A percentile compares a stretch with the other conserved stretches of the same genome.
These are phyloP conservation scores for Penicillium vulpinum DNA, from an alignment of 2,329 filamentous ascomycete genomes.

Conservation along the genomic window DNA sequence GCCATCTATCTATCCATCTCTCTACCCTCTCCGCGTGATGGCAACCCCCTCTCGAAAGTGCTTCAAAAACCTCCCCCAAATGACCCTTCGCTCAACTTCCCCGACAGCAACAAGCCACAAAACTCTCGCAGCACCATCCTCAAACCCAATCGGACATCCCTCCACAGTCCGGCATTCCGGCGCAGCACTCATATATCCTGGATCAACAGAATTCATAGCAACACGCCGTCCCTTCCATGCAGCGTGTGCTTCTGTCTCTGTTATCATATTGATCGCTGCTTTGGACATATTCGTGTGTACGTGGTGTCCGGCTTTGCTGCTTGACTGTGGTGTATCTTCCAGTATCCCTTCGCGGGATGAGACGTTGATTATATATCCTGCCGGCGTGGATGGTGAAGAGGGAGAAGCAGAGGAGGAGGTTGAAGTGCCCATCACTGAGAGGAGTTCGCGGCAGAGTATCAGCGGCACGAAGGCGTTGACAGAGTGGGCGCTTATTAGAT, in stretches of 20 bases:
- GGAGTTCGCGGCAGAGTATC: slow-evolving; percentile 41
- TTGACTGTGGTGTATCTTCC: slow-evolving; percentile 20
- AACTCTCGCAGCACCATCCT: slow-evolving; percentile 40
- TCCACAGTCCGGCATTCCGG: slow-evolving; percentile 32
- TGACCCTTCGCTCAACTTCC: slow-evolving; percentile 11
- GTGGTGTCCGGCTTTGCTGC: slow-evolving; percentile 34
- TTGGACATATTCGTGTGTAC: slow-evolving; percentile 47
- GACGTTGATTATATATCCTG: slow-evolving; percentile 31
- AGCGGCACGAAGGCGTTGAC: slow-evolving; percentile 43
- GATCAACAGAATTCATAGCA: slow-evolving; percentile 43
- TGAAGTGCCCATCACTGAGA: slow-evolving; percentile 17
- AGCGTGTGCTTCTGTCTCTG: slow-evolving; percentile 37
- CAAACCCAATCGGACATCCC: slow-evolving; percentile 39
- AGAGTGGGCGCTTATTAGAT: slow-evolving; percentile 40
- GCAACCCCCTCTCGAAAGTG: slow-evolving; percentile 22
- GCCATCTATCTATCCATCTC: too few species aligned
- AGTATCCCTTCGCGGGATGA: slow-evolving; percentile 42
- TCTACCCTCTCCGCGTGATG: too few species aligned
- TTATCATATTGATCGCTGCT: slow-evolving; percentile 45
- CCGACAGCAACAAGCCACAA: slow-evolving; percentile 38
- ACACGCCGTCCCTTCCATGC: slow-evolving; percentile 33
- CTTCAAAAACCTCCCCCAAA: slow-evolving; percentile 26
- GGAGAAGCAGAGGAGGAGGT: background rate
- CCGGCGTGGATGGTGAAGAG: background rate
- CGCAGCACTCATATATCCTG: slow-evolving; percentile 42